Percentiles rank a stretch among this genome's conserved stretches.
Conservation (phyloP, 495 filamentous ascomycete genomes). For the Lentithecium fluviatile region DNA sequence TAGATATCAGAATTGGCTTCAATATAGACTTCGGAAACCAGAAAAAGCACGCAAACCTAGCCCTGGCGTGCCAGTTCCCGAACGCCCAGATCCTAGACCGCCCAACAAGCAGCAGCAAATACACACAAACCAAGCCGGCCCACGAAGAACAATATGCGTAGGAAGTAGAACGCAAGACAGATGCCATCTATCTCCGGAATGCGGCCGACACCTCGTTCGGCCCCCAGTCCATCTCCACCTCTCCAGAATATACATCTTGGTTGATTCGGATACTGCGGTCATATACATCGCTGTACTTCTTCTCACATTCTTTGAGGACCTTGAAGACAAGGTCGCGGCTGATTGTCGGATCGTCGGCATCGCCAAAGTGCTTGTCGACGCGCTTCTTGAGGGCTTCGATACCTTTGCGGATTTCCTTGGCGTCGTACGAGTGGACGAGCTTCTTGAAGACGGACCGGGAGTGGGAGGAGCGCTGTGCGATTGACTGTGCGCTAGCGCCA, state of each 20-base stretch:
- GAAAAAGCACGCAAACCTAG: no score
- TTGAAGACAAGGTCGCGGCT: slow-evolving; percentile 68
- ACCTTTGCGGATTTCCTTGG: slow-evolving; percentile 77
- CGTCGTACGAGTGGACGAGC: slow-evolving; percentile 72
- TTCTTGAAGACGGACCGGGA: slow-evolving; percentile 81
- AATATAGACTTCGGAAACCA: no score
- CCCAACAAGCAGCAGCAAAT: no score
- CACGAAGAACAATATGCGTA: no score
- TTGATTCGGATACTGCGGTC: slow-evolving; percentile 66
- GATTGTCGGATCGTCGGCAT: slow-evolving; percentile 71
- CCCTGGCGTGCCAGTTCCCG: no score
- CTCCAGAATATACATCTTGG: slow-evolving; percentile 62
- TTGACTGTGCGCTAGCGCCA: slow-evolving; percentile 46
- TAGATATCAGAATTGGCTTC: no score
- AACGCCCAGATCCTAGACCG: no score
- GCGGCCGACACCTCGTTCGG: slow-evolving; percentile 23
- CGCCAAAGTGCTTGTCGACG: slow-evolving; percentile 94
- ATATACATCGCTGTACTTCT: slow-evolving; percentile 69
- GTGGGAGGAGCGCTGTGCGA: slow-evolving; percentile 75
- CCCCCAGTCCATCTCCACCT: slow-evolving; percentile 56
- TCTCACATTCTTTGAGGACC: slow-evolving; percentile 79
- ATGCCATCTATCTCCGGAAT: slow-evolving; percentile 13
- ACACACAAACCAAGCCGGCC: no score
- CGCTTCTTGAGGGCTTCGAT: slow-evolving; percentile 82
- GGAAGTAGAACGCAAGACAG: no score